Conservation (phyloP, 2,329 filamentous ascomycete species). For the Apiospora pterosperma region DNA sequence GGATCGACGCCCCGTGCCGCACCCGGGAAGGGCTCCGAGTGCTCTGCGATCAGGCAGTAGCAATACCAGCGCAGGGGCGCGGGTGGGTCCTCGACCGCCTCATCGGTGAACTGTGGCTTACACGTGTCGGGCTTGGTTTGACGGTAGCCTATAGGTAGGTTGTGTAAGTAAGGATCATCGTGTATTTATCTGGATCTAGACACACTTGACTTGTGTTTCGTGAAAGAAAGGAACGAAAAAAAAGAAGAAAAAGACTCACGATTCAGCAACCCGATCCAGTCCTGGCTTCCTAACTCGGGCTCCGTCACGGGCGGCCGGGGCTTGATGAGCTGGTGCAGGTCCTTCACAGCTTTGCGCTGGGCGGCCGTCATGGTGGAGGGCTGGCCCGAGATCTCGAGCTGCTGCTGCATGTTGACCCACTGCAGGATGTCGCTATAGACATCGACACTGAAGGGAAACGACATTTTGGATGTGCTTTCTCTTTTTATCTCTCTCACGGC, state of each 20-base stretch:
- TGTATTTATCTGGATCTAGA: not conserved
- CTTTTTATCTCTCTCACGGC: not conserved
- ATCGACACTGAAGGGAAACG: not conserved
- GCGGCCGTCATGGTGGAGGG: constrained; percentile 34
- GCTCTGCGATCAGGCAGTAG: constrained; percentile 22
- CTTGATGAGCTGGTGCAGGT: constrained; percentile 29
- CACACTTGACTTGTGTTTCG: too few relatives aligned
- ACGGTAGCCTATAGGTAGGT: constrained; percentile 13
- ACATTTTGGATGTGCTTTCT: not conserved
- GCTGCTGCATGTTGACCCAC: constrained; percentile 32
- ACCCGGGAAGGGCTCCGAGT: constrained; percentile 17
- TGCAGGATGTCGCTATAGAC: constrained; percentile 19
- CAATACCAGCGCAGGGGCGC: constrained; percentile 20
- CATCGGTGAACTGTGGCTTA: constrained; percentile 16
- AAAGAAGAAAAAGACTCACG: constrained; percentile 22
- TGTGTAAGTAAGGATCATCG: not conserved
- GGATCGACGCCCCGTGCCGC: constrained; percentile 25
- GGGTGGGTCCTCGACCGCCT: constrained; percentile 6
- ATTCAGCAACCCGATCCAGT: constrained; percentile 38
- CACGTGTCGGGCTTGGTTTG: constrained; percentile 6
- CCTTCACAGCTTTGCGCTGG: constrained; percentile 37
- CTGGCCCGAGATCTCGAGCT: constrained; percentile 24
- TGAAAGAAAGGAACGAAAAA: not conserved
- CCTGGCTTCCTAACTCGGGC: constrained; percentile 22
- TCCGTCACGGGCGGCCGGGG: constrained; percentile 12